Evolutionary conservation across 176 grass and related monocot genomes (phyloP).

Genomic region (Triticum timopheevii): DNA sequence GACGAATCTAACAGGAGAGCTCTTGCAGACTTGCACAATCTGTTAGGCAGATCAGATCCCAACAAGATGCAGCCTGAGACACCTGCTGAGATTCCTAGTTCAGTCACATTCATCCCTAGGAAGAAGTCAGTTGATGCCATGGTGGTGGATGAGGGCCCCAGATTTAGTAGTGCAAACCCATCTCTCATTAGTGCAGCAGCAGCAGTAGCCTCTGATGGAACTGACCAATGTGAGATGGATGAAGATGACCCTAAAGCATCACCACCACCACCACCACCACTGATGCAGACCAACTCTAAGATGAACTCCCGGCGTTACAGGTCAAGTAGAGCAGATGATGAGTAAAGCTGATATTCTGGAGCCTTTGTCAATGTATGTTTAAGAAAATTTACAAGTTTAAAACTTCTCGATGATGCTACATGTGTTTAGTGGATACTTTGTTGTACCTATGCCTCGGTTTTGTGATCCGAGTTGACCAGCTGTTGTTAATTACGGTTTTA

Average conservation of each 20-base stretch:
- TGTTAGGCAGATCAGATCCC: conserved; percentile 55
- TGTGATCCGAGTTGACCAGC: conserved; percentile 32
- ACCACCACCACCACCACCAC: neutral
- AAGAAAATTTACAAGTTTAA: conserved; percentile 14
- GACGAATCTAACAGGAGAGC: conserved; percentile 71
- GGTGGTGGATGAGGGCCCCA: conserved; percentile 54
- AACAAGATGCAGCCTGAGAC: conserved; percentile 36
- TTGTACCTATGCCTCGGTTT: conserved; percentile 31
- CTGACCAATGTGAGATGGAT: conserved; percentile 71
- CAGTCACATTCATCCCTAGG: conserved; percentile 69
- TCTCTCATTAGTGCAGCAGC: conserved; percentile 36
- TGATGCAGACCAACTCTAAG: conserved; percentile 30
- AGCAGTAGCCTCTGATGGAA: conserved; percentile 49
- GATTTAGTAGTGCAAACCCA: conserved; percentile 26
- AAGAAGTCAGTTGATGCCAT: conserved; percentile 75
- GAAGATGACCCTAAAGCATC: conserved; percentile 51
- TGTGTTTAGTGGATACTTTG: conserved; percentile 28
- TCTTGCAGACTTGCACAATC: conserved; percentile 64
- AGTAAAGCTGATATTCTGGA: conserved; percentile 20
- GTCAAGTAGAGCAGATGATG: conserved; percentile 37
- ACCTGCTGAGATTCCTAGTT: conserved; percentile 58
- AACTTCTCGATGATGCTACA: conserved; percentile 13
- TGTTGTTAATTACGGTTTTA: neutral
- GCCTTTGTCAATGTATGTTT: neutral
- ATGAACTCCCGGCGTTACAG: conserved; percentile 39